A percentile compares a stretch with the other conserved stretches of the same genome.
phyloP scores from a whole-genome alignment of 75 land plant genomes.

The Pinus taeda region DNA sequence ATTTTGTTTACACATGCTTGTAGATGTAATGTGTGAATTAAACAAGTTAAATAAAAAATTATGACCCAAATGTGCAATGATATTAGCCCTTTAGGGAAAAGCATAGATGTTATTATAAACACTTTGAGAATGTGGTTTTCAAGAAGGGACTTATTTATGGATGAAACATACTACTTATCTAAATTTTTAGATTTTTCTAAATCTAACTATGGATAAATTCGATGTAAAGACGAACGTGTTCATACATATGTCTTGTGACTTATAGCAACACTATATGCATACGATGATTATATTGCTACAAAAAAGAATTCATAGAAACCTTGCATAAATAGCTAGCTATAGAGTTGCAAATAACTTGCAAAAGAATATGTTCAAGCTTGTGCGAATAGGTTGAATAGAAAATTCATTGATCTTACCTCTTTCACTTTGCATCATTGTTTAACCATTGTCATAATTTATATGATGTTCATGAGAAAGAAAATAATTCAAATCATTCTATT shows the following conservation, averaged over 20 bases:
- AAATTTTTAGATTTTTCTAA: constrained; percentile 14
- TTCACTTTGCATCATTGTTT: too few relatives aligned
- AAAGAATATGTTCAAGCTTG: constrained; percentile 13
- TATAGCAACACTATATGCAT: not conserved
- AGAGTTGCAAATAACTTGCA: constrained; percentile 6
- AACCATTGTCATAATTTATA: too few relatives aligned
- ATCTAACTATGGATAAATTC: not conserved
- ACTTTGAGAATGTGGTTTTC: constrained; percentile 12
- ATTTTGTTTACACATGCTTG: constrained; percentile 14
- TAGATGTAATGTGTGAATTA: constrained; percentile 6
- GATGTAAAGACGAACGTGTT: not conserved
- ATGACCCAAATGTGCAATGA: constrained; percentile 1
- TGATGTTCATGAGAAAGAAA: too few relatives aligned
- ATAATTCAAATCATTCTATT: too few relatives aligned
- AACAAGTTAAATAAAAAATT: constrained; percentile 6
- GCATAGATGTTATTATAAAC: constrained; percentile 8
- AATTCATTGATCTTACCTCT: not conserved
- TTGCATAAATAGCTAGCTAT: not conserved
- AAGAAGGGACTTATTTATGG: constrained; percentile 8
- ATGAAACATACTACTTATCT: constrained; percentile 7
- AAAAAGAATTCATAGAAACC: not conserved
- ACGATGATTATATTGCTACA: not conserved
- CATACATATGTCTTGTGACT: not conserved
- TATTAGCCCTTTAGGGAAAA: constrained; percentile 8
- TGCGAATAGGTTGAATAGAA: constrained; percentile 7